Conservation (phyloP, 208 protist species). For the Phytomonas francai region DNA sequence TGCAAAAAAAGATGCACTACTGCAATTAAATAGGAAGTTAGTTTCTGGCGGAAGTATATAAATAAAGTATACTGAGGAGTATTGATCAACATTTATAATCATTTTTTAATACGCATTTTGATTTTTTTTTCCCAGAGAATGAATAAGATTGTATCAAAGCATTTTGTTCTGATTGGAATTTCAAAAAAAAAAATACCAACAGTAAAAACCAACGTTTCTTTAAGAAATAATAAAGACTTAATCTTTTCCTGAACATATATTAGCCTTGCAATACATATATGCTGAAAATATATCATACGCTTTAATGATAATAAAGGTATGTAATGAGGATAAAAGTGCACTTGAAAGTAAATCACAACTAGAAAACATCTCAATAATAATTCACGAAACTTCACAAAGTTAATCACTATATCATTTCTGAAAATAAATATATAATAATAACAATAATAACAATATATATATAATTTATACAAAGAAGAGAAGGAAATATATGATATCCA, state of each 20-base stretch:
- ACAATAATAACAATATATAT: constrained; percentile 11
- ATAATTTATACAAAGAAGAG: no score
- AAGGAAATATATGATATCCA: background rate
- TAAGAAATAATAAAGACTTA: background rate
- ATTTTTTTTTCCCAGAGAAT: no score
- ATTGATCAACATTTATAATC: background rate
- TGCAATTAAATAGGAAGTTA: background rate
- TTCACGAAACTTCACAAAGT: background rate
- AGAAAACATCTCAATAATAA: background rate
- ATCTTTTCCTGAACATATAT: no score
- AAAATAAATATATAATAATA: constrained; percentile 5
- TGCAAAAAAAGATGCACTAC: constrained; percentile 7
- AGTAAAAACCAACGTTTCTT: no score
- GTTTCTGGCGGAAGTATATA: background rate
- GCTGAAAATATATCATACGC: no score
- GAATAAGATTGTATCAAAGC: no score
- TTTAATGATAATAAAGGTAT: no score
- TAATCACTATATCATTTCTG: background rate
- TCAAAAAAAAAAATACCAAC: no score
- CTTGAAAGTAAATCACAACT: no score
- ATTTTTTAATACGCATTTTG: background rate
- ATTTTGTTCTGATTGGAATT: no score
- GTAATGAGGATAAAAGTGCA: no score
- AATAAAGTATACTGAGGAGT: background rate
- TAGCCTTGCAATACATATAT: no score